phyloP scores from a whole-genome alignment of 192 early-diverging fungal species.

The Umbelopsis ramanniana region DNA sequence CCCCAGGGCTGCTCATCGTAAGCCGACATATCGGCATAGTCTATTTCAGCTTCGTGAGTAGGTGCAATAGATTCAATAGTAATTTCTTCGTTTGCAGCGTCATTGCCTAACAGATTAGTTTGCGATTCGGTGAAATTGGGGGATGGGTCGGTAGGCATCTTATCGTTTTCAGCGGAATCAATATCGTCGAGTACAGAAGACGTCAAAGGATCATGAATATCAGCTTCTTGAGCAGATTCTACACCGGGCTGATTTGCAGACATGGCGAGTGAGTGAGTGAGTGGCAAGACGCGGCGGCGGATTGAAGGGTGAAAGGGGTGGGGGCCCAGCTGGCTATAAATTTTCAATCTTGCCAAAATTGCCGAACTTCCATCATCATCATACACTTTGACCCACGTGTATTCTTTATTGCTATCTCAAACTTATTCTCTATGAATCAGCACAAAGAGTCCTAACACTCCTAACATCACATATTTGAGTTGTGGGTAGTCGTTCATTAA shows the following conservation, averaged over 20 bases:
- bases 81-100: not conserved
- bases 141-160: not conserved
- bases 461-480: constrained; percentile 84
- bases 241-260: constrained; percentile 8
- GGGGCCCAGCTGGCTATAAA: too few relatives aligned
- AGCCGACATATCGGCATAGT: not conserved
- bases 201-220: not conserved
- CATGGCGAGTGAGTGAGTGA: not conserved
- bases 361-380: not conserved
- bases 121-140: not conserved
- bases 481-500: constrained; percentile 95
- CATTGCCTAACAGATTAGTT: not conserved
- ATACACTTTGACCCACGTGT: not conserved
- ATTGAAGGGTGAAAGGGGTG: not conserved
- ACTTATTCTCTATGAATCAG: constrained; percentile 68
- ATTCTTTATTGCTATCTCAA: constrained; percentile 4
- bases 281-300: constrained; percentile 5
- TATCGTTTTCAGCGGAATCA: not conserved
- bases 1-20: not conserved
- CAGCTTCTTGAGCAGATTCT: constrained; percentile 12
- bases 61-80: not conserved
- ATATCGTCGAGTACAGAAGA: constrained; percentile 8
- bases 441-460: constrained; percentile 72
- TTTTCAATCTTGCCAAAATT: too few relatives aligned
- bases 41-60: not conserved